These are phyloP conservation scores for Astrephomene gubernaculifera DNA, from an alignment of 139 green algal genomes.

Conservation along the genomic window DNA sequence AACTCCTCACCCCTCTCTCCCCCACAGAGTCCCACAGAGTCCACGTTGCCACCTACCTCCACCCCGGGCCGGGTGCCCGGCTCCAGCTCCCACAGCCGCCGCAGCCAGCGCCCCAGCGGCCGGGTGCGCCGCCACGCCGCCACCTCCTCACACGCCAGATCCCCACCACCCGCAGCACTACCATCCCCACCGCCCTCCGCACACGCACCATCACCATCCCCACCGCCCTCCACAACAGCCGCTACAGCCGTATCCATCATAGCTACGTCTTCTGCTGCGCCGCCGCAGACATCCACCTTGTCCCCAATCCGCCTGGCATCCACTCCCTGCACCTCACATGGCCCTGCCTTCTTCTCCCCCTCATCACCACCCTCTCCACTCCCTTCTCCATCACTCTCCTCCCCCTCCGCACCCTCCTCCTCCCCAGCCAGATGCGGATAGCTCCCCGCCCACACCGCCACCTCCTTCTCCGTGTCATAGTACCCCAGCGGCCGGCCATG, in stretches of 20 bases:
- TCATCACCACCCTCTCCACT: not conserved
- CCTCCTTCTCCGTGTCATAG: not conserved
- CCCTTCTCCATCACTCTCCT: no score
- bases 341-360: not conserved
- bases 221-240: no score
- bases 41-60: not conserved
- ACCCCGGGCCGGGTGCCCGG: not conserved
- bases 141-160: not conserved
- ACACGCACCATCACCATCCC: no score
- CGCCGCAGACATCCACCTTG: no score
- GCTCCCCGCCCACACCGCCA: slow-evolving; percentile 3
- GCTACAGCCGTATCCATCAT: no score
- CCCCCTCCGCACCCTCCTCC: not conserved
- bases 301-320: not conserved
- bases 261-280: no score
- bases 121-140: slow-evolving; percentile 29
- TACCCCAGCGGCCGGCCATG: not conserved
- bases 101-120: slow-evolving; percentile 13
- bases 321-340: not conserved
- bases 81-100: slow-evolving; percentile 19
- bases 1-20: no score
- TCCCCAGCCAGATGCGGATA: not conserved
- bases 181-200: no score
- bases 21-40: no score
- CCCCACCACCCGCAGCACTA: no score